These are phyloP conservation scores for Aquanectria penicillioides DNA, from an alignment of 2,329 filamentous ascomycete genomes.

Conservation along the genomic window DNA sequence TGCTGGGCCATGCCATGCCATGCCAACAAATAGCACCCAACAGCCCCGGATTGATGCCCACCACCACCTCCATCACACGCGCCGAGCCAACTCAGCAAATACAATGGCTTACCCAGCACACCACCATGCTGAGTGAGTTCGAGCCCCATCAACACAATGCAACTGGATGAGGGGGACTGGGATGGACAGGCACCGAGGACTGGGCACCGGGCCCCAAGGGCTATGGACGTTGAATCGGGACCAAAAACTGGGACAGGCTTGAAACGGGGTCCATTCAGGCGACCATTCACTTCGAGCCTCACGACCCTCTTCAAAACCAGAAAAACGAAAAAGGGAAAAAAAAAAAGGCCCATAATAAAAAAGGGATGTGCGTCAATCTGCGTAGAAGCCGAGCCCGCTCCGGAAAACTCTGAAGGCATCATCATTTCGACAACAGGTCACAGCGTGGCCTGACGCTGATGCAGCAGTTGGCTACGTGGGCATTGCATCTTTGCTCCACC, in stretches of 20 bases:
- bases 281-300: slow-evolving; percentile 5
- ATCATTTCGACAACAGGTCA: slow-evolving; percentile 19
- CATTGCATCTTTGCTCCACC: slow-evolving; percentile 35
- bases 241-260: neutral
- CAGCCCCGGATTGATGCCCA: slow-evolving; percentile 43
- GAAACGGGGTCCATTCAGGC: slow-evolving; percentile 17
- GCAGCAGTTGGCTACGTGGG: slow-evolving; percentile 32
- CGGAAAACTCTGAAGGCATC: slow-evolving; percentile 22
- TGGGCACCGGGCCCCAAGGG: neutral
- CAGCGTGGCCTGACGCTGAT: slow-evolving; percentile 40
- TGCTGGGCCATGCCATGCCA: too few relatives aligned
- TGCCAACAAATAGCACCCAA: slow-evolving; percentile 41
- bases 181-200: slow-evolving; percentile 15
- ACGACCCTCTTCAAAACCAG: neutral
- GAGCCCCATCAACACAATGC: slow-evolving; percentile 11
- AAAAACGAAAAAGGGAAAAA: neutral
- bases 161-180: slow-evolving; percentile 4
- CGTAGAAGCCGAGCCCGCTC: slow-evolving; percentile 23
- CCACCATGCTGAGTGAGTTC: slow-evolving; percentile 4
- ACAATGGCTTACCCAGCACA: slow-evolving; percentile 15
- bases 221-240: neutral
- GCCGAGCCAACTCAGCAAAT: slow-evolving; percentile 10
- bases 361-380: slow-evolving; percentile 21
- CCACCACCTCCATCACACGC: slow-evolving; percentile 36
- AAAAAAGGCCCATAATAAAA: too few relatives aligned